These are phyloP conservation scores for Apophysomyces variabilis DNA, from an alignment of 371 early-diverging fungal genomes.

Conservation along the genomic window DNA sequence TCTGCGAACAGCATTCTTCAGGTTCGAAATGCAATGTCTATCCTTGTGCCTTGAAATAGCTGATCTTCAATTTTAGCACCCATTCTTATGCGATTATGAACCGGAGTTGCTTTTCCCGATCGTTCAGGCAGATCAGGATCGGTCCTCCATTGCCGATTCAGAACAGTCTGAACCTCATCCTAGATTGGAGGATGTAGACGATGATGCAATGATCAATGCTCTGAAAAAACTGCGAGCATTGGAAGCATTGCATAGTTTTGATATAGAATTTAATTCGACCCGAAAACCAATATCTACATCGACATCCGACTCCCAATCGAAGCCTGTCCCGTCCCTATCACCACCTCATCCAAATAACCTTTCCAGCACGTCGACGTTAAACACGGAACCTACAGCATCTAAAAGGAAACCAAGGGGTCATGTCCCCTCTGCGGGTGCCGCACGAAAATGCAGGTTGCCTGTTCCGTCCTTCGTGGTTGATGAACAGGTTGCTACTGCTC, in stretches of 20 bases:
- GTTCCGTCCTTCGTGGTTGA: constrained; percentile 39
- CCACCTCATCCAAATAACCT: constrained; percentile 5
- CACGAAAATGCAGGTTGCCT: constrained; percentile 42
- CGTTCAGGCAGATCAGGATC: constrained; percentile 21
- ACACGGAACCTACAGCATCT: background rate
- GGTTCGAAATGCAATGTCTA: constrained; percentile 23
- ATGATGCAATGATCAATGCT: constrained; percentile 28
- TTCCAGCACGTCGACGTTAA: constrained; percentile 10
- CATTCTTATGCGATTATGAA: constrained; percentile 44
- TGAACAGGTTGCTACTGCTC: constrained; percentile 26
- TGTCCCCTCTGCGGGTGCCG: constrained; percentile 11
- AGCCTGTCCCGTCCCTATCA: background rate
- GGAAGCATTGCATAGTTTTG: constrained; percentile 31
- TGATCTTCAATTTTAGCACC: constrained; percentile 31
- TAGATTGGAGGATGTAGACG: constrained; percentile 13
- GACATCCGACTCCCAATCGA: constrained; percentile 3
- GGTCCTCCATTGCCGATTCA: constrained; percentile 24
- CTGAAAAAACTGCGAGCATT: constrained; percentile 29
- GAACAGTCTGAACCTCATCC: constrained; percentile 21
- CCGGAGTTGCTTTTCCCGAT: constrained; percentile 45
- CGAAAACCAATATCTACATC: constrained; percentile 2
- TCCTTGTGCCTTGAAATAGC: constrained; percentile 5
- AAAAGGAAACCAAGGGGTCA: constrained; percentile 4
- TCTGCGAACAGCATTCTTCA: constrained; percentile 41
- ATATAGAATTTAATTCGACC: constrained; percentile 17